Conservation (phyloP, 164 flowering plant genomes). For the Tetracentron sinense region DNA sequence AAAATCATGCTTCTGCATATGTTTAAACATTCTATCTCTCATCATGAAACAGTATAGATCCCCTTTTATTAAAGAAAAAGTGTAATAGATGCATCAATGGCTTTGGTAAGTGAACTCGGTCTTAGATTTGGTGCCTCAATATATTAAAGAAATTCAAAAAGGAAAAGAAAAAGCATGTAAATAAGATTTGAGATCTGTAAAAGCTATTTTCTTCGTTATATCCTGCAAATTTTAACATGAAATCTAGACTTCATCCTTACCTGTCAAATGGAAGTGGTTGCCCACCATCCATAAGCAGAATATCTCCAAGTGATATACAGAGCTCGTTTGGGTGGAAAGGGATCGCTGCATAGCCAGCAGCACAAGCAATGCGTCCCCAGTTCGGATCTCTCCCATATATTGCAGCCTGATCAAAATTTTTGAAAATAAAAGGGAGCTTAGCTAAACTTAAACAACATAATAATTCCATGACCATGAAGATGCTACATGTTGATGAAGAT, state of each 20-base stretch:
- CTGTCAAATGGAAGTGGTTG: constrained; percentile 90
- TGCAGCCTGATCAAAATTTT: constrained; percentile 64
- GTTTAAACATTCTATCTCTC: too few species aligned
- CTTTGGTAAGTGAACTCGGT: too few species aligned
- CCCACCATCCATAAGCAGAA: constrained; percentile 83
- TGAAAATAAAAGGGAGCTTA: constrained; percentile 1
- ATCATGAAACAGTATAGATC: too few species aligned
- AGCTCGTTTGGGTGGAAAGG: constrained; percentile 61
- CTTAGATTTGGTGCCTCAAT: too few species aligned
- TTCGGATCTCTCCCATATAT: constrained; percentile 97
- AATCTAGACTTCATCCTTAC: constrained; percentile 24
- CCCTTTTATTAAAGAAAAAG: too few species aligned
- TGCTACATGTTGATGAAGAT: background rate
- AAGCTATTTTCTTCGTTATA: background rate
- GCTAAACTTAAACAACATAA: background rate
- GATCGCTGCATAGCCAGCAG: constrained; percentile 90
- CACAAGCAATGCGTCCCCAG: constrained; percentile 99
- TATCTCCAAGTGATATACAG: constrained; percentile 70
- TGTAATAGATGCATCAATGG: too few species aligned
- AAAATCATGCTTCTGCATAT: too few species aligned
- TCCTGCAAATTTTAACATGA: background rate
- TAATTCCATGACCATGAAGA: background rate
- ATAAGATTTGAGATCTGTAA: background rate
- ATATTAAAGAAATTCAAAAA: background rate
- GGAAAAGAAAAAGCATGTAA: background rate